Evolutionary conservation across 148 eudicot genomes (phyloP), one percentile per base, ranked within the genome.

Genomic region (Cornus controversa): DNA sequence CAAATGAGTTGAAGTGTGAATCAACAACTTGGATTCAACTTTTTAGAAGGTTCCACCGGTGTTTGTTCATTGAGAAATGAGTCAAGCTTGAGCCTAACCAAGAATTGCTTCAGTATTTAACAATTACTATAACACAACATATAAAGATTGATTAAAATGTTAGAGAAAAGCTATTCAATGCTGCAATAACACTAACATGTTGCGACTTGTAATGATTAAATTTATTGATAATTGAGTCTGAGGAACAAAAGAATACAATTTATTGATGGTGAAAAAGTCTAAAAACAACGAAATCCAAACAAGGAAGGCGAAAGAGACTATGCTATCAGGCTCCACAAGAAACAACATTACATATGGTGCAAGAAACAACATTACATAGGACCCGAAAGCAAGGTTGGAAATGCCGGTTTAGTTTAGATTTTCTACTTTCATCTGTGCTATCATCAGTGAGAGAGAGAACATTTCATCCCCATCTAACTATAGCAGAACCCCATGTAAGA

Each of bases 401-500:
- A 31, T 26, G 25, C 36, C 26, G 5, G 28, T 65, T 60, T 37
- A 60, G 15, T 3, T 31, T 7, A 11, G 5, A 62, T 16, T 3
- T 22, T 20, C 10, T 14, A 25, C 57, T 11, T 75, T 47, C 28
- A 20, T 67, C 63, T 54, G 24, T 25, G 24, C 40, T 70, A 53
- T 57, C 10, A 13, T 16, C 23, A 1, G 16, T 23, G 10, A 42
- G 27, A 23, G 20, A 23, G 50, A 5, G 29, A 31, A 72, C 47
- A 27, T 73, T 77, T 88, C 81, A 95, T 27, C 90, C 88, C 99
- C 99, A 96, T 88, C 90, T 88, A 57, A 96, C 47, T 74, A 96
- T 88, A 77, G 92, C 91, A 8, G 99, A 96, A 67, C 94, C 98
- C 99, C 99, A 96, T 7, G 99, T 93, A 63, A 93, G 94, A 20